Evolutionary conservation across 108 stramenopile species (phyloP), one percentile per base, ranked within the genome.

Genomic region (Aurantiochytrium sp.): DNA sequence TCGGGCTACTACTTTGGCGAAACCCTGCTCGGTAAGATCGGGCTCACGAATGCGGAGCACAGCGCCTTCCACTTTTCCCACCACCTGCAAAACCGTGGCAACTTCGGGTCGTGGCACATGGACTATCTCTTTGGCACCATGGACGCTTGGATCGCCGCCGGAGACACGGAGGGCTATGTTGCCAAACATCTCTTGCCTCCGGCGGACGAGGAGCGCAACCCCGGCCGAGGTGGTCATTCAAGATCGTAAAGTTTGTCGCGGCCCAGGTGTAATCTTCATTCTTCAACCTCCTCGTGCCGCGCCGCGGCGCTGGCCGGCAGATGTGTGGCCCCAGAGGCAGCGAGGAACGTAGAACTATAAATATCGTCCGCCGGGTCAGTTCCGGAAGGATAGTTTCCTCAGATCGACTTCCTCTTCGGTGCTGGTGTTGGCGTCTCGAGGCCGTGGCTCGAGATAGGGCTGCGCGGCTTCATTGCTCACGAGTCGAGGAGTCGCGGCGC

Each of bases 91-190:
- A 89, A 89, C 53, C 65, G 73, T 3, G 90, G 90, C 1, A 87
- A 86, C 65, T 90, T 86, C 41, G 90, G 90, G 17, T 86, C 45
- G 24, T 81, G 73, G 73, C 73, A 81, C 45, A 81, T 81, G 73
- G 90, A 90, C 48, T 86, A 39, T 31, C 53, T 90, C 45, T 88
- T 85, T 65, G 90, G 90, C 12, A 90, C 90, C 4, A 88, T 88
- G 88, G 88, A 88, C 30, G 52, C 73, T 36, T 88, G 55, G 55
- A 39, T 68, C 39, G 81, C 52, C 50, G 30, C 41, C 4, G 88
- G 88, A 10, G 88, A 81, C 27, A 81, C 37, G 27, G 68, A 88
- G 54, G 88, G 81, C 15, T 88, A 88, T 68, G 65, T 88, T 24
- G 87, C 65, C 17, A n/a, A 86, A 42, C 24, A 45, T 45, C 22